A percentile compares a stretch with the other conserved stretches of the same genome.
Evolutionary conservation across 2,329 filamentous ascomycete species (phyloP).

Genomic region (Nemania bipapillata): DNA sequence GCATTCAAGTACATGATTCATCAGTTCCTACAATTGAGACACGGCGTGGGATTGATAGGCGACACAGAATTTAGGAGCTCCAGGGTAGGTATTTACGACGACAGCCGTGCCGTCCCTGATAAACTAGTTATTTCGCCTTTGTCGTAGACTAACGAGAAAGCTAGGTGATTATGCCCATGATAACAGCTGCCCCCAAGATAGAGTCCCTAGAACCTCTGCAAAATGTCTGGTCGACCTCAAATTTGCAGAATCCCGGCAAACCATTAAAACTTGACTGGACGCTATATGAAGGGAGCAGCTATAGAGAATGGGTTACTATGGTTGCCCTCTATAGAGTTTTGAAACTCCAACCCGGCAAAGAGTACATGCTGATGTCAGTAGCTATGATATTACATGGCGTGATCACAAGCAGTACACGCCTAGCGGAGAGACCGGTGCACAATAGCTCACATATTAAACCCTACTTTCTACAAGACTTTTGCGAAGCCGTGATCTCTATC

Average conservation of each 20-base stretch:
- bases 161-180: conserved; percentile 32
- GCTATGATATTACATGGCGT: conserved; percentile 31
- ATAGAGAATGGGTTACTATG: conserved; percentile 25
- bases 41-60: conserved; percentile 34
- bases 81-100: conserved; percentile 28
- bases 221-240: not conserved
- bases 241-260: not conserved
- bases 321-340: conserved; percentile 20
- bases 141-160: conserved; percentile 7
- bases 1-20: conserved; percentile 37
- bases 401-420: conserved; percentile 19
- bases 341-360: not conserved
- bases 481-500: conserved; percentile 21
- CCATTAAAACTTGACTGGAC: conserved; percentile 5
- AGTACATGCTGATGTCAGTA: conserved; percentile 4
- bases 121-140: not conserved
- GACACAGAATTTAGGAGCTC: conserved; percentile 38
- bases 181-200: conserved; percentile 18
- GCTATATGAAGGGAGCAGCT: conserved; percentile 29
- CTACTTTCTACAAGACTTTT: conserved; percentile 36
- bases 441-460: not conserved
- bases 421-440: conserved; percentile 18
- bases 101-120: not conserved
- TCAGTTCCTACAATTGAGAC: conserved; percentile 28
- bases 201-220: not conserved